phyloP scores from a whole-genome alignment of 1,284 basidiomycete species.

The Anthracocystis panici-leucophaei region DNA sequence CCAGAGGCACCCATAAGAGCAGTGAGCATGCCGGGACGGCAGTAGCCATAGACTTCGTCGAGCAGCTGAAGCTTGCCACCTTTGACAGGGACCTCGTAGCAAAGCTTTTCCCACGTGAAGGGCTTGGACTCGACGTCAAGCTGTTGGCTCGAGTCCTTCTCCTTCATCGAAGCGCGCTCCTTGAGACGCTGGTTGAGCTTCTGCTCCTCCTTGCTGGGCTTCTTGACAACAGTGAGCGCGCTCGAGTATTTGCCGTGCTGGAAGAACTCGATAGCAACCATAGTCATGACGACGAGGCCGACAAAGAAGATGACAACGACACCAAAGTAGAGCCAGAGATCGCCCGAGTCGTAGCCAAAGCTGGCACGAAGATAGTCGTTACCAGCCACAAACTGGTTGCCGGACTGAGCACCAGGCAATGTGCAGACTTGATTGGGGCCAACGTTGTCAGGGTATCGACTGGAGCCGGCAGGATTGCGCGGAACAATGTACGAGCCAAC shows the following conservation, averaged over 20 bases:
- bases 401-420: conserved; percentile 32
- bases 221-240: conserved; percentile 52
- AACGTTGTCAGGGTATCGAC: conserved; percentile 34
- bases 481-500: conserved; percentile 54
- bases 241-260: conserved; percentile 32
- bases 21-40: conserved; percentile 82
- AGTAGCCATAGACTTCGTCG: conserved; percentile 84
- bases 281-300: conserved; percentile 62
- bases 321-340: conserved; percentile 57
- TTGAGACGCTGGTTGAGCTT: conserved; percentile 54
- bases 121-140: conserved; percentile 45
- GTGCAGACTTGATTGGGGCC: conserved; percentile 54
- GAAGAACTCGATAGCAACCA: conserved; percentile 54
- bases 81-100: conserved; percentile 72
- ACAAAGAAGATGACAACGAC: conserved; percentile 54
- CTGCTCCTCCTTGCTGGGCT: conserved; percentile 54
- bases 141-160: conserved; percentile 42
- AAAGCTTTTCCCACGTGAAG: conserved; percentile 71
- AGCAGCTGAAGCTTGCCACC: conserved; percentile 77
- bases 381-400: conserved; percentile 41
- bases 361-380: conserved; percentile 46
- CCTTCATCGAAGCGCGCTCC: conserved; percentile 42
- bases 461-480: conserved; percentile 34
- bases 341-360: conserved; percentile 42
- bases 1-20: conserved; percentile 80